Evolutionary conservation across 306 rosid genomes (phyloP).

Genomic region (Prunus salicina): DNA sequence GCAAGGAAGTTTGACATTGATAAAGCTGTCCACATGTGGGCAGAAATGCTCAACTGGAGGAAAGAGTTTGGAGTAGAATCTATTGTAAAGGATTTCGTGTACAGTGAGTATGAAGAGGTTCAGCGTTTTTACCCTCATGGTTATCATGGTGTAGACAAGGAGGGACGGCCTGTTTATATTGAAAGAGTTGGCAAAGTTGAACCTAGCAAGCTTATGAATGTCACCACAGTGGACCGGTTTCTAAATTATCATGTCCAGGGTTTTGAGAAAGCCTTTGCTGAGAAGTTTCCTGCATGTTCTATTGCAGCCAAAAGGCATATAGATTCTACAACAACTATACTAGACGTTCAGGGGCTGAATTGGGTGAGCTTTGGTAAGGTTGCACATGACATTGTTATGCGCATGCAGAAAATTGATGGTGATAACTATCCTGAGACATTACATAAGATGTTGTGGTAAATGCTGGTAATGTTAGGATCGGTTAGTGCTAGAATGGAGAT

Average conservation of each 20-base stretch:
- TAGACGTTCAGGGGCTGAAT: conserved; percentile 93
- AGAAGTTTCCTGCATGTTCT: conserved; percentile 94
- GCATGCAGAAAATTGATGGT: conserved; percentile 89
- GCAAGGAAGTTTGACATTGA: conserved; percentile 91
- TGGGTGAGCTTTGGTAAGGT: conserved; percentile 78
- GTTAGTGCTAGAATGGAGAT: no score
- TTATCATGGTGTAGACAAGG: conserved; percentile 94
- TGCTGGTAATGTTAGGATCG: no score
- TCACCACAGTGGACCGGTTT: conserved; percentile 82
- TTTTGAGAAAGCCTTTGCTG: conserved; percentile 79
- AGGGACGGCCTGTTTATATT: conserved; percentile 85
- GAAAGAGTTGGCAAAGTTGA: conserved; percentile 94
- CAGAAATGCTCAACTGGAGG: conserved; percentile 93
- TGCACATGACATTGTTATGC: conserved; percentile 89
- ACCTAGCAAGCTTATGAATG: conserved; percentile 75
- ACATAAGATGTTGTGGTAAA: conserved; percentile 91
- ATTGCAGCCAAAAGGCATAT: conserved; percentile 84
- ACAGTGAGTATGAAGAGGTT: conserved; percentile 78
- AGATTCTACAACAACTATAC: conserved; percentile 68
- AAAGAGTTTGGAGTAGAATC: conserved; percentile 65
- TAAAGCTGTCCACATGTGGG: conserved; percentile 86
- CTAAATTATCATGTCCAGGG: conserved; percentile 90
- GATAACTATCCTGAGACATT: conserved; percentile 98
- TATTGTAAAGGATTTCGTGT: conserved; percentile 71
- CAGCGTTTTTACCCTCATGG: conserved; percentile 87